These are phyloP conservation scores for Leptomonas pyrrhocoris DNA, from an alignment of 208 protist species.

Conservation along the genomic window DNA sequence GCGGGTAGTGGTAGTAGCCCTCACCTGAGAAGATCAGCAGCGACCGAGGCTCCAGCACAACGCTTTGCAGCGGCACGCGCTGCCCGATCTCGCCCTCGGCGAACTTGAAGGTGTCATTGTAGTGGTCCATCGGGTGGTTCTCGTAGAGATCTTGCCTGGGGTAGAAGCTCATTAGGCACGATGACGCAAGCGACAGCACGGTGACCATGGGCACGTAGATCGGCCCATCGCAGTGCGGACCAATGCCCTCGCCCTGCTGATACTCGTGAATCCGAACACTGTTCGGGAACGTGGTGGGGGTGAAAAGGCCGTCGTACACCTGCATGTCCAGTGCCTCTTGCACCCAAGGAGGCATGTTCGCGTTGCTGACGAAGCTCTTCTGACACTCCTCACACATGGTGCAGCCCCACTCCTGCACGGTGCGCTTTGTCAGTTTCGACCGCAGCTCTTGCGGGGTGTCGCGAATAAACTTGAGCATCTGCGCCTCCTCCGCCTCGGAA, in stretches of 20 bases:
- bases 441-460: conserved; percentile 79
- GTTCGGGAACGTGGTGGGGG: conserved; percentile 87
- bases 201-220: conserved; percentile 89
- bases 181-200: conserved; percentile 78
- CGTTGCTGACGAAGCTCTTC: conserved; percentile 87
- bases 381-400: conserved; percentile 87
- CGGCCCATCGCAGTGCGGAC: conserved; percentile 88
- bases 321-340: conserved; percentile 82
- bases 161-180: conserved; percentile 90
- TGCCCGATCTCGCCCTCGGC: conserved; percentile 64
- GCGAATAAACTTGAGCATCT: conserved; percentile 64
- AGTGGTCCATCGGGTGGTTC: conserved; percentile 89
- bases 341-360: conserved; percentile 89
- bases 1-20: conserved; percentile 88
- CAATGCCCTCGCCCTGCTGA: conserved; percentile 81
- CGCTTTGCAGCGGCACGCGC: conserved; percentile 63
- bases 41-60: conserved; percentile 88
- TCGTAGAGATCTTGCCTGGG: conserved; percentile 70
- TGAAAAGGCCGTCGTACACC: conserved; percentile 87
- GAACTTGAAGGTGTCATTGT: conserved; percentile 94
- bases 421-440: conserved; percentile 81
- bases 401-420: conserved; percentile 90
- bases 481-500: conserved; percentile 69
- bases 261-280: conserved; percentile 94
- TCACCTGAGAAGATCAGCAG: conserved; percentile 83